Evolutionary conservation across 2,329 filamentous ascomycete species (phyloP).

Genomic region (Nemania abortiva): DNA sequence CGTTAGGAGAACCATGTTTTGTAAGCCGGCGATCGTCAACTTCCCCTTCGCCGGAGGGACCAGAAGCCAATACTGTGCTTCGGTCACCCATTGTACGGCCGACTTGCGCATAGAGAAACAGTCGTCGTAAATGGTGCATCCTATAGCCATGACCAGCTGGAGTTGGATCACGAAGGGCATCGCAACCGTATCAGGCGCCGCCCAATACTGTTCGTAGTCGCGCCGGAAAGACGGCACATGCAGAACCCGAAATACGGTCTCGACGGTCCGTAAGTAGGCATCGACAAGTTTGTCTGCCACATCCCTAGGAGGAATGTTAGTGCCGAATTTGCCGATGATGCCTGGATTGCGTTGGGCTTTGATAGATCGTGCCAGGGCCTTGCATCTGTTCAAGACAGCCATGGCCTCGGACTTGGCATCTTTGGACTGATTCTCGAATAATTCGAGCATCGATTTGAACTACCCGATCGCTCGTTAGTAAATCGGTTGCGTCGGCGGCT

Average conservation of each 20-base stretch:
- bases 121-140: constrained; percentile 61
- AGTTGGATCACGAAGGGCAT: constrained; percentile 64
- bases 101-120: constrained; percentile 56
- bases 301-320: constrained; percentile 54
- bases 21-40: constrained; percentile 62
- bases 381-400: constrained; percentile 55
- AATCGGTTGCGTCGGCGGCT: too few species aligned
- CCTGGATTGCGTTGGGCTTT: constrained; percentile 56
- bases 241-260: constrained; percentile 68
- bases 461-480: too few species aligned
- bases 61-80: constrained; percentile 65
- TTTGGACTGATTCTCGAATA: constrained; percentile 43
- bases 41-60: constrained; percentile 61
- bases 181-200: constrained; percentile 55
- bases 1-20: constrained; percentile 65
- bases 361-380: constrained; percentile 56
- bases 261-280: constrained; percentile 67
- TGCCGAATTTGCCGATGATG: constrained; percentile 55
- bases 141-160: constrained; percentile 66
- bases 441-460: constrained; percentile 44
- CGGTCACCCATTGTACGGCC: constrained; percentile 64
- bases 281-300: constrained; percentile 65
- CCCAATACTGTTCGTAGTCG: constrained; percentile 66
- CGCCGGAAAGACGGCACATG: constrained; percentile 68
- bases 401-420: constrained; percentile 51